These are phyloP conservation scores for Fusarium circinatum DNA, from an alignment of 2,329 filamentous ascomycete species.

Conservation along the genomic window DNA sequence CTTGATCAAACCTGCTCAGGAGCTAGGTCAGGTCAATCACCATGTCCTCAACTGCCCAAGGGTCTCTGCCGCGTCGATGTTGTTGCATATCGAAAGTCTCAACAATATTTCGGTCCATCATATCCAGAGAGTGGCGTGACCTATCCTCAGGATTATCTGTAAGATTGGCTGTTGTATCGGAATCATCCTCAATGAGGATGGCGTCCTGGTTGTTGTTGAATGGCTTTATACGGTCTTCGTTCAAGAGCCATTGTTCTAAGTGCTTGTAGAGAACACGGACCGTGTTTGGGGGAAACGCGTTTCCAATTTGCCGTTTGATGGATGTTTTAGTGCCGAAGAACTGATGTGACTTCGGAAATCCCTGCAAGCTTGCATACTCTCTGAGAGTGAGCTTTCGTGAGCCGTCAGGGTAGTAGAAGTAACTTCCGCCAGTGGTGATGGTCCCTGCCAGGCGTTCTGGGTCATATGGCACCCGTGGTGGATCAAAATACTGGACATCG, in stretches of 20 bases:
- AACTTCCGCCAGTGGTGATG: constrained; percentile 72
- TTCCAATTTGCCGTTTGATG: constrained; percentile 76
- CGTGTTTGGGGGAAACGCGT: constrained; percentile 76
- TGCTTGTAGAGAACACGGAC: constrained; percentile 62
- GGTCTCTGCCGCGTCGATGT: neutral
- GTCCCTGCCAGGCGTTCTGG: constrained; percentile 61
- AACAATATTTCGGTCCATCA: constrained; percentile 38
- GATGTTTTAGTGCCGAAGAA: constrained; percentile 60
- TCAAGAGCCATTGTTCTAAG: constrained; percentile 57
- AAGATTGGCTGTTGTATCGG: constrained; percentile 19
- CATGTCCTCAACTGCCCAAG: constrained; percentile 6
- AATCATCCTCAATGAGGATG: constrained; percentile 41
- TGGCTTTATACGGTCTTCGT: constrained; percentile 52
- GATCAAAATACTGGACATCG: constrained; percentile 41
- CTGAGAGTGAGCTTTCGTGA: constrained; percentile 70
- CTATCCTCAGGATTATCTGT: constrained; percentile 5
- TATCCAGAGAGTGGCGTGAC: constrained; percentile 32
- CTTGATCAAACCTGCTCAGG: neutral
- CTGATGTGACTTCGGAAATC: constrained; percentile 70
- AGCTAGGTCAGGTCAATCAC: constrained; percentile 39
- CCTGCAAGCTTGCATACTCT: constrained; percentile 76
- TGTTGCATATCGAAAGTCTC: neutral
- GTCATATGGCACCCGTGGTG: constrained; percentile 54
- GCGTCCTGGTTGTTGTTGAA: constrained; percentile 34
- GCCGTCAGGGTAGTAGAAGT: constrained; percentile 74